Conservation (phyloP, 2,329 filamentous ascomycete genomes). For the Penicillium sp. region DNA sequence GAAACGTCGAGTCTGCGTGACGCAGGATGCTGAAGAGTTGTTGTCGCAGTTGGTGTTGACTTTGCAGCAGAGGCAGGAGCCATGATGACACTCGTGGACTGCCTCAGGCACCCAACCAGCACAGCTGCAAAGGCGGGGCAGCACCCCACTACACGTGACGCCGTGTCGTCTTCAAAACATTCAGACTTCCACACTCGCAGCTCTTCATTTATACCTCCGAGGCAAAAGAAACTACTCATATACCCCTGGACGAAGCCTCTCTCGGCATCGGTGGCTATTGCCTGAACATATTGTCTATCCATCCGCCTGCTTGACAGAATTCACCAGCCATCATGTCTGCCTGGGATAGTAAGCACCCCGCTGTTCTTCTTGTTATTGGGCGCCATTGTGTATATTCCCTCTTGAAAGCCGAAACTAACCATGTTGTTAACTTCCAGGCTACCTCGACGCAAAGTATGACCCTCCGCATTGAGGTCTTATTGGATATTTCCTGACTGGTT, state of each 20-base stretch:
- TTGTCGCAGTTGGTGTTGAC: too few relatives aligned
- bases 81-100: neutral
- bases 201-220: neutral
- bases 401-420: neutral
- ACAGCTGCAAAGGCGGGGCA: conserved; percentile 8
- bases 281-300: conserved; percentile 4
- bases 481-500: neutral
- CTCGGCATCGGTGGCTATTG: neutral
- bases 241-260: neutral
- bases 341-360: conserved; percentile 57
- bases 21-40: too few relatives aligned
- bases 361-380: neutral
- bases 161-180: neutral
- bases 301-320: neutral
- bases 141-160: conserved; percentile 13
- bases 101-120: neutral
- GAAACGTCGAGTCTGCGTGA: too few relatives aligned
- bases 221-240: neutral
- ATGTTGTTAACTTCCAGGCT: neutral
- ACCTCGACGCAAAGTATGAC: neutral
- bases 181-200: neutral
- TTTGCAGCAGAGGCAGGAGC: neutral
- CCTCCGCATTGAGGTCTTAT: neutral
- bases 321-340: conserved; percentile 22
- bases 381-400: neutral